Evolutionary conservation across 2,329 filamentous ascomycete species (phyloP).

Genomic region (Epichloe amarillans): DNA sequence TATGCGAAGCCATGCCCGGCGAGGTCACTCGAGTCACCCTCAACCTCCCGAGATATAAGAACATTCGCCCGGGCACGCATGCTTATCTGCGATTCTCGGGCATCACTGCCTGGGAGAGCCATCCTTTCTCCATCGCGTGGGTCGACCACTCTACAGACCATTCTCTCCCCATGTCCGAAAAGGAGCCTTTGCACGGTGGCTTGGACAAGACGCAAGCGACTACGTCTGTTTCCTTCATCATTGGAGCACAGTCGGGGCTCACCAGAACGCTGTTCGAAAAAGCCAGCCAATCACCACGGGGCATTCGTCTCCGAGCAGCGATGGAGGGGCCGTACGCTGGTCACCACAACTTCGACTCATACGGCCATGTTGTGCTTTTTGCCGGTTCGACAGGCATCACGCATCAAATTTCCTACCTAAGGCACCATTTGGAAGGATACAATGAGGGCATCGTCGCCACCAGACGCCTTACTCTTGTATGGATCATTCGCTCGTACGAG

Average conservation of each 20-base stretch:
- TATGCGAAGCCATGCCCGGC: conserved; percentile 54
- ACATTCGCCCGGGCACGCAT: conserved; percentile 57
- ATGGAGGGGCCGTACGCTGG: conserved; percentile 85
- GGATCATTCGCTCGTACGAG: conserved; percentile 83
- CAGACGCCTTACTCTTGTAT: conserved; percentile 70
- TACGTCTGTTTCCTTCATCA: conserved; percentile 62
- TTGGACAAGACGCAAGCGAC: conserved; percentile 27
- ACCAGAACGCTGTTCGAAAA: conserved; percentile 69
- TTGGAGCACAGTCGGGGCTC: conserved; percentile 78
- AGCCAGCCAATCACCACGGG: conserved; percentile 40
- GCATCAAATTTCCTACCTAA: conserved; percentile 81
- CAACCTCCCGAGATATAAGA: conserved; percentile 51
- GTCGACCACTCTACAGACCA: conserved; percentile 39
- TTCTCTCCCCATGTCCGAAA: conserved; percentile 27
- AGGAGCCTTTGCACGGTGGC: conserved; percentile 23
- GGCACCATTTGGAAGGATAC: conserved; percentile 58
- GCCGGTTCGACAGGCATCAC: conserved; percentile 92
- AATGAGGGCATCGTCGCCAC: conserved; percentile 63
- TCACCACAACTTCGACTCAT: conserved; percentile 76
- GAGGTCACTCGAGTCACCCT: conserved; percentile 59
- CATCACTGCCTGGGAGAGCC: conserved; percentile 56
- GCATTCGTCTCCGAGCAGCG: conserved; percentile 54
- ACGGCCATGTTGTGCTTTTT: conserved; percentile 82
- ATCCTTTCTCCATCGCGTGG: conserved; percentile 72
- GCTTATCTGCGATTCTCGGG: conserved; percentile 59